These are phyloP conservation scores for Xenoacremonium recifei DNA, from an alignment of 2,329 filamentous ascomycete species.

Conservation along the genomic window DNA sequence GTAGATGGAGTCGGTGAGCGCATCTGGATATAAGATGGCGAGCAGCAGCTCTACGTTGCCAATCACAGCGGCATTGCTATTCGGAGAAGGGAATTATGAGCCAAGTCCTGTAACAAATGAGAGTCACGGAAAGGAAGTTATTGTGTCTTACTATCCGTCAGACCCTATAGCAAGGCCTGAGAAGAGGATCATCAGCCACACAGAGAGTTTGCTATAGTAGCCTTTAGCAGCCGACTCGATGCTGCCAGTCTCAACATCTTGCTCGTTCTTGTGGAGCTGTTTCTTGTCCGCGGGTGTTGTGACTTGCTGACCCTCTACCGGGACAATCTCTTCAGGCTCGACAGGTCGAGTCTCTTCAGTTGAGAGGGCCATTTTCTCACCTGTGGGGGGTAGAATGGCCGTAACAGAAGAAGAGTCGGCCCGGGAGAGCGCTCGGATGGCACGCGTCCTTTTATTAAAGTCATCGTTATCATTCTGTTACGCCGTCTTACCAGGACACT, in stretches of 20 bases:
- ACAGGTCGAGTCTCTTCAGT: not conserved
- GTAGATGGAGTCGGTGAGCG: conserved; percentile 42
- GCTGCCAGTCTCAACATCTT: conserved; percentile 16
- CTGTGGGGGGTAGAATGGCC: no score
- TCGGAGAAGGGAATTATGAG: conserved; percentile 2
- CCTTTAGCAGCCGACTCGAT: conserved; percentile 19
- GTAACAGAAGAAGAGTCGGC: no score
- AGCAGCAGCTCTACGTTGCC: conserved; percentile 44
- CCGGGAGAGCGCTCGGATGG: no score
- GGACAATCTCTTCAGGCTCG: conserved; percentile 2
- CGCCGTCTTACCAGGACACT: no score
- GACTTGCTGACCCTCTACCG: not conserved
- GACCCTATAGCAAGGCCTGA: conserved; percentile 45
- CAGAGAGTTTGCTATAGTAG: conserved; percentile 39
- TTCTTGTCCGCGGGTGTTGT: conserved; percentile 10
- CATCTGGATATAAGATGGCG: conserved; percentile 40
- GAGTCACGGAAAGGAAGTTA: not conserved
- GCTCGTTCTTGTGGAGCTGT: conserved; percentile 2
- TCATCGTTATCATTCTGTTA: no score
- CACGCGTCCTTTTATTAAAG: no score
- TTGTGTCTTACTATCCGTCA: conserved; percentile 38
- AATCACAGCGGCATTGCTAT: conserved; percentile 42
- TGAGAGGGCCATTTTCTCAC: no score
- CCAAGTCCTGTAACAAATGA: not conserved
- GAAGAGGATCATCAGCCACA: conserved; percentile 44